Percentiles rank a stretch among this genome's conserved stretches.
These are phyloP conservation scores for Lathyrus oleraceus DNA, from an alignment of 306 rosid genomes.

Conservation along the genomic window DNA sequence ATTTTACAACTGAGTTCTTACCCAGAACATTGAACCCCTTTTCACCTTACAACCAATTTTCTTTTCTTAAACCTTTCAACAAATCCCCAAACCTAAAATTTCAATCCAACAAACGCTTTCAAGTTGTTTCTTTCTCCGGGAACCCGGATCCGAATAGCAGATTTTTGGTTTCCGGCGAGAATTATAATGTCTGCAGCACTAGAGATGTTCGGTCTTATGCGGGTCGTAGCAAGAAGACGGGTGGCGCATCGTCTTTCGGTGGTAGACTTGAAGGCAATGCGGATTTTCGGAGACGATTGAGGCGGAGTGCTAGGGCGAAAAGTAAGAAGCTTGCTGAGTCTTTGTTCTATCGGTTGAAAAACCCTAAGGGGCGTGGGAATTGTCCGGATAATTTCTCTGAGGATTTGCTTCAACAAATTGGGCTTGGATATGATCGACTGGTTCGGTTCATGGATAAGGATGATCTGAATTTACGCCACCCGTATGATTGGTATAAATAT, in stretches of 20 bases:
- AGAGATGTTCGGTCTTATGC: conserved; percentile 55
- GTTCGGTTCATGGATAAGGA: conserved; percentile 89
- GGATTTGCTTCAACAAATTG: conserved; percentile 76
- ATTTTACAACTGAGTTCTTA: conserved; percentile 37
- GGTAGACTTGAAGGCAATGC: conserved; percentile 67
- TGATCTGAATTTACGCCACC: conserved; percentile 85
- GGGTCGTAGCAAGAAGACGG: conserved; percentile 68
- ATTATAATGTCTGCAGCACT: conserved; percentile 6
- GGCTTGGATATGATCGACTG: conserved; percentile 82
- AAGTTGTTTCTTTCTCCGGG: conserved; percentile 32
- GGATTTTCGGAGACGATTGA: conserved; percentile 53
- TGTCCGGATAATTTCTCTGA: conserved; percentile 77
- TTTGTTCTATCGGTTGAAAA: conserved; percentile 67
- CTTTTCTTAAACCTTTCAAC: conserved; percentile 36
- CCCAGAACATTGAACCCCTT: conserved; percentile 39
- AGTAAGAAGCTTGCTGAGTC: conserved; percentile 69
- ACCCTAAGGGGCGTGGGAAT: conserved; percentile 50
- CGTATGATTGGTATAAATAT: conserved; percentile 87
- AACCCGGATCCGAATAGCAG: conserved; percentile 1
- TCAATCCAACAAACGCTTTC: conserved; percentile 17
- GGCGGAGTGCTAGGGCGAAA: conserved; percentile 57
- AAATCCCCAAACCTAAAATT: conserved; percentile 38
- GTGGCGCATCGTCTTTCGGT: conserved; percentile 52
- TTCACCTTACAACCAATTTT: conserved; percentile 33
- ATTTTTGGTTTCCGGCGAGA: neutral